Evolutionary conservation across 208 protist genomes (phyloP).

Genomic region (Porcisia hertigi): DNA sequence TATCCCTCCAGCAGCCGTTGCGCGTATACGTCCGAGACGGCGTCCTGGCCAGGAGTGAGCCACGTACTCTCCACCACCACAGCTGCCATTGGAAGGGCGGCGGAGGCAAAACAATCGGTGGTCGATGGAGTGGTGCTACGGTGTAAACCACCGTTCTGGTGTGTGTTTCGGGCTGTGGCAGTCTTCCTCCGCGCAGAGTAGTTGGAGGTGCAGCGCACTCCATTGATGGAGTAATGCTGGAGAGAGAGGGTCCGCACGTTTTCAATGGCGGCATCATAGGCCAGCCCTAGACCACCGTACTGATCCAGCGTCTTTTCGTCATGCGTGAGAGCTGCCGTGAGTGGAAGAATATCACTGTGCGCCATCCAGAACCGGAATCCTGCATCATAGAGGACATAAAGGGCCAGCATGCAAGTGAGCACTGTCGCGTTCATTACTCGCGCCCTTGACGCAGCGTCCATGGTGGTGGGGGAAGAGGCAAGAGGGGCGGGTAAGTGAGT

Average conservation of each 20-base stretch:
- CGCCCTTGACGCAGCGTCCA: constrained; percentile 8
- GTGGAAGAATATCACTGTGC: constrained; percentile 12
- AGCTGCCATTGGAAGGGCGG: constrained; percentile 25
- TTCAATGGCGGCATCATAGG: constrained; percentile 21
- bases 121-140: not conserved
- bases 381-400: constrained; percentile 27
- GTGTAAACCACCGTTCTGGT: not conserved
- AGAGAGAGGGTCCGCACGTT: not conserved
- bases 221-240: constrained; percentile 9
- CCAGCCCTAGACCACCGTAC: not conserved
- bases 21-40: constrained; percentile 29
- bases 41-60: constrained; percentile 25
- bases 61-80: constrained; percentile 42
- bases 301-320: not conserved
- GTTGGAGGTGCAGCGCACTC: not conserved
- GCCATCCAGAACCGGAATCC: constrained; percentile 30
- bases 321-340: constrained; percentile 17
- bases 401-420: constrained; percentile 16
- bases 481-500: not conserved
- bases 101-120: not conserved
- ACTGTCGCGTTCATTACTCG: constrained; percentile 16
- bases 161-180: not conserved
- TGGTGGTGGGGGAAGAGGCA: not conserved
- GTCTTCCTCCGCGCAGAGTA: not conserved
- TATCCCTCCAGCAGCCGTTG: constrained; percentile 49